Conservation (phyloP, 306 rosid species). For the Vachellia collinsii region DNA sequence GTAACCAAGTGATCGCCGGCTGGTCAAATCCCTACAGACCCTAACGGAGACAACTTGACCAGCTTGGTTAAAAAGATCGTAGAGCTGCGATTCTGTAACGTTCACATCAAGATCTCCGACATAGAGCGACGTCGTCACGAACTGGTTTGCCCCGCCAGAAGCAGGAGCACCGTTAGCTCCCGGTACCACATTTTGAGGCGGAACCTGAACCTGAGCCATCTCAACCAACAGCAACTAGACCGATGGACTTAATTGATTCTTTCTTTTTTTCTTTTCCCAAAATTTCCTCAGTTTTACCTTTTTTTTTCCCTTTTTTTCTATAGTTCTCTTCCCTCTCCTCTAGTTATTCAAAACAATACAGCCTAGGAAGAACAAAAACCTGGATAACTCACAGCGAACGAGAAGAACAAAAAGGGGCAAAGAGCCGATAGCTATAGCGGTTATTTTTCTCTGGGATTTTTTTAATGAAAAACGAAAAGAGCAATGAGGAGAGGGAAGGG, state of each 20-base stretch:
- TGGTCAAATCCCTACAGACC: conserved; percentile 94
- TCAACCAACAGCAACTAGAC: conserved; percentile 31
- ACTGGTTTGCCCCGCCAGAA: conserved; percentile 63
- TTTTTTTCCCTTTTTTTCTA: conserved; percentile 32
- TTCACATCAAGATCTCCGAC: conserved; percentile 92
- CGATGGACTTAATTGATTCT: neutral
- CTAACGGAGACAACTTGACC: conserved; percentile 96
- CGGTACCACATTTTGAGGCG: conserved; percentile 65
- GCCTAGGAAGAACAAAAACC: conserved; percentile 33
- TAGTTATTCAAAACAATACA: conserved; percentile 56
- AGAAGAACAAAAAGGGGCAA: conserved; percentile 11
- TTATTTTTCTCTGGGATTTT: conserved; percentile 14
- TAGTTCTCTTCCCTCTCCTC: conserved; percentile 92
- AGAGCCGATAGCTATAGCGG: neutral
- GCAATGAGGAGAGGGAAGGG: conserved; percentile 77
- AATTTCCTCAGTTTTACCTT: neutral
- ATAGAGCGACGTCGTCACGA: conserved; percentile 85
- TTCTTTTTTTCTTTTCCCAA: neutral
- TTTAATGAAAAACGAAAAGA: conserved; percentile 14
- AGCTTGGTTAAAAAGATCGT: conserved; percentile 83
- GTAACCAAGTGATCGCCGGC: conserved; percentile 90
- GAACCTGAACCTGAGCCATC: conserved; percentile 78
- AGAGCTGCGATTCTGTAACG: conserved; percentile 90
- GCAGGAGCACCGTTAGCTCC: conserved; percentile 59
- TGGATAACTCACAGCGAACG: conserved; percentile 17